Base-by-base conservation (phyloP, 805 yeast genomes). In the Ogataea thermomethanolica region DNA sequence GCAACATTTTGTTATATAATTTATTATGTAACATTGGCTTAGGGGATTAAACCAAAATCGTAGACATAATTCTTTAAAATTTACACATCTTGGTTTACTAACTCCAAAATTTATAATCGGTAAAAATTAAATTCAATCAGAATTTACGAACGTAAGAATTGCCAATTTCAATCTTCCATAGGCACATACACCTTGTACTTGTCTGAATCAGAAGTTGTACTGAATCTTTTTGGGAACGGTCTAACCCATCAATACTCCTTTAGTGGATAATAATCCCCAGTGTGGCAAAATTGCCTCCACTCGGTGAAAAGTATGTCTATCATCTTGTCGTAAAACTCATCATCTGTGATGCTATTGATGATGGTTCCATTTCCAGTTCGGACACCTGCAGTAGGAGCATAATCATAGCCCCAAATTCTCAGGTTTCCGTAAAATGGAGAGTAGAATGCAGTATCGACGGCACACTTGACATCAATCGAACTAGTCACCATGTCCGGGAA, bases 351-450 rank as follows among this genome's bases (percentile, higher is more conserved):
- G 24, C 51, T 35, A 38, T 64, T 63, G 37, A 64, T 56, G 32
- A 64, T 43, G 4, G 65, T 65, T 9, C 65, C 71, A 44, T 65
- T 67, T 21, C 69, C 70, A 14, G 60, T 54, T 39, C 51, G 53
- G 30, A 49, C 49, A 29, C 62, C 65, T 1, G 39, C 48, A 7
- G 52, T 45, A 38, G 73, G 70, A n/a, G 66, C 67, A 40, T 57
- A 59, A 22, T 66, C 65, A 22, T 54, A 48, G 37, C 64, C 62
- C 65, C 66, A 65, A 43, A 65, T 51, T 55, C 70, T 62, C 45
- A 65, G 49, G 44, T 51, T 56, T 27, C 72, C 71, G 46, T 69
- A 69, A 55, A 64, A 67, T 52, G 71, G 72, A 33, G 70, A 65
- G 49, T 62, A 55, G 49, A 55, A 69, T 5, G 67, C 45, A 24